Evolutionary conservation across 2,329 filamentous ascomycete species (phyloP).

Genomic region (Colletotrichum chrysophilum): DNA sequence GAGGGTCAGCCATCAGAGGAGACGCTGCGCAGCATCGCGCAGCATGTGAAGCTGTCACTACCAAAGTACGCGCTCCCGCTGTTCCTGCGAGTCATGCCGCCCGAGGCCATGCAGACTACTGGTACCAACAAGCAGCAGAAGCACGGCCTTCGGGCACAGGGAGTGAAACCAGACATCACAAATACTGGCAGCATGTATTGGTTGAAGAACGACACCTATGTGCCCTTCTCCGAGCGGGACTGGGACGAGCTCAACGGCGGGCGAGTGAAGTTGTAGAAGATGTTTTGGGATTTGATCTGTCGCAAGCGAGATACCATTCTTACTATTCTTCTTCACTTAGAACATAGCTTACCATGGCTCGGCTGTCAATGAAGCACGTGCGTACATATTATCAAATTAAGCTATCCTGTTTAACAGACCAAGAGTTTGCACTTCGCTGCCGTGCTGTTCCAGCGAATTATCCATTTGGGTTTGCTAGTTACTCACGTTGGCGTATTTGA

Average conservation of each 20-base stretch:
- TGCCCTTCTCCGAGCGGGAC: conserved; percentile 68
- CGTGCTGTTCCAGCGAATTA: background rate
- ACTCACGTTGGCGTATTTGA: background rate
- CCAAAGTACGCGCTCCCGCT: conserved; percentile 79
- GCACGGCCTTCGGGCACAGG: conserved; percentile 71
- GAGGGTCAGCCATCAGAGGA: conserved; percentile 47
- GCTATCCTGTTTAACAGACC: background rate
- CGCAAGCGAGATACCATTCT: conserved; percentile 16
- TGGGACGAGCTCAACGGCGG: conserved; percentile 74
- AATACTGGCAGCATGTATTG: conserved; percentile 62
- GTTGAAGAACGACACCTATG: conserved; percentile 70
- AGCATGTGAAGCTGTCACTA: conserved; percentile 61
- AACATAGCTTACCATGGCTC: background rate
- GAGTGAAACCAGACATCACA: conserved; percentile 70
- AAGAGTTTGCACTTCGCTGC: background rate
- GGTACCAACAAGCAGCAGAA: conserved; percentile 94
- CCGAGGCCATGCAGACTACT: conserved; percentile 67
- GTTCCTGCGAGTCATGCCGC: conserved; percentile 72
- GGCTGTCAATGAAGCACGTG: background rate
- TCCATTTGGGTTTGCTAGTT: background rate
- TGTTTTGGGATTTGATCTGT: background rate
- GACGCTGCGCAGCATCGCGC: conserved; percentile 63
- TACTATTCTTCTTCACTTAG: background rate
- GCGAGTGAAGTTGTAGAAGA: conserved; percentile 68
- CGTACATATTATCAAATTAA: background rate